Percentiles rank a stretch among this genome's conserved stretches.
Evolutionary conservation across 306 rosid species (phyloP).

Genomic region (Coriaria nepalensis): DNA sequence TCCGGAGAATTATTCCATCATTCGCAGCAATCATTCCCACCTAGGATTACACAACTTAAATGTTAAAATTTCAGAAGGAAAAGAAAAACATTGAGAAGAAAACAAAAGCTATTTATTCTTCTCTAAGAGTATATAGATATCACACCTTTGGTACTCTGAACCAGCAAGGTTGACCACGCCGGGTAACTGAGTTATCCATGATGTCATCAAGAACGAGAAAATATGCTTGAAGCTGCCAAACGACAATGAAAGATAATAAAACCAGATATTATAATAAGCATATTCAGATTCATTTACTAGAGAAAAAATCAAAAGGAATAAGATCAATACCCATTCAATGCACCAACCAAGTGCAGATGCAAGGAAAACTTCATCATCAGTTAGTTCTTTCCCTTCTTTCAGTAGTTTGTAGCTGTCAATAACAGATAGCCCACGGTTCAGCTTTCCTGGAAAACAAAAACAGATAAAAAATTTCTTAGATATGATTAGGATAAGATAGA

Average conservation of each 20-base stretch:
- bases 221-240: slow-evolving; percentile 39
- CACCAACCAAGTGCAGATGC: slow-evolving; percentile 45
- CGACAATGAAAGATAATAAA: background rate
- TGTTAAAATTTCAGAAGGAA: slow-evolving; percentile 2
- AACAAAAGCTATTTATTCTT: slow-evolving; percentile 2
- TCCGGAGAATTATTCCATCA: slow-evolving; percentile 70
- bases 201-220: slow-evolving; percentile 40
- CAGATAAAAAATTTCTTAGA: too few species aligned
- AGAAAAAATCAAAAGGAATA: background rate
- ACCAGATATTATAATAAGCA: background rate
- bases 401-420: slow-evolving; percentile 31
- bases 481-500: too few species aligned
- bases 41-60: slow-evolving; percentile 19
- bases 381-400: slow-evolving; percentile 21
- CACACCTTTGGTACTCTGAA: slow-evolving; percentile 35
- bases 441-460: slow-evolving; percentile 22
- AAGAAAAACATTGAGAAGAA: slow-evolving; percentile 2
- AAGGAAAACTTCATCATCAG: slow-evolving; percentile 26
- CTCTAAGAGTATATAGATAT: too few species aligned
- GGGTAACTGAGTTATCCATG: slow-evolving; percentile 38
- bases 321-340: slow-evolving; percentile 36
- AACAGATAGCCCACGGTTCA: slow-evolving; percentile 39
- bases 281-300: background rate
- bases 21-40: slow-evolving; percentile 77
- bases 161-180: slow-evolving; percentile 45